Conservation (phyloP, 441 rosid genomes). For the Populus hybrid region DNA sequence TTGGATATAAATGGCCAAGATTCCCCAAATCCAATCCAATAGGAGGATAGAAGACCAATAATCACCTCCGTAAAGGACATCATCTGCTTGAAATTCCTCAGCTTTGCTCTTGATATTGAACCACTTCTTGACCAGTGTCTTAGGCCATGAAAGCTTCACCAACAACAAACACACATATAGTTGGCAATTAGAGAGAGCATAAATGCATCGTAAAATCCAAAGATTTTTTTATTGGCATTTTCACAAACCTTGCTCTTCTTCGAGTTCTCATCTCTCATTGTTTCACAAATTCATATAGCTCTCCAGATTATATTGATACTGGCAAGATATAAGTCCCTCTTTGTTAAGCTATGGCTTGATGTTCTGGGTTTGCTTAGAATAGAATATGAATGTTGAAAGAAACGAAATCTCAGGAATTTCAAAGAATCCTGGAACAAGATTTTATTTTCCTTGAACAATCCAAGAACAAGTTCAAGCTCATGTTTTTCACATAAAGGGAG, state of each 20-base stretch:
- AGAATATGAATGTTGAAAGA: conserved; percentile 20
- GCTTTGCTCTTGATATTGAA: conserved; percentile 84
- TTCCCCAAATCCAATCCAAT: conserved; percentile 14
- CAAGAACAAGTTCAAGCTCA: conserved; percentile 5
- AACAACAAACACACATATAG: conserved; percentile 13
- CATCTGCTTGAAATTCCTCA: conserved; percentile 85
- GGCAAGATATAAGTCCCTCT: conserved; percentile 4
- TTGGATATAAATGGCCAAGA: conserved; percentile 18
- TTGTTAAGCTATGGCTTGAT: conserved; percentile 2
- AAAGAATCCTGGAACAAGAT: conserved; percentile 17
- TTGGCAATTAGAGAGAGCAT: conserved; percentile 23
- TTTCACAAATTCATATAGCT: conserved; percentile 53
- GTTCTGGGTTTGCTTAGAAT: conserved; percentile 13
- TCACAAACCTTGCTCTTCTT: conserved; percentile 74
- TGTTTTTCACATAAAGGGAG: conserved; percentile 16
- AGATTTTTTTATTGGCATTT: conserved; percentile 3
- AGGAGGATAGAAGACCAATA: neutral
- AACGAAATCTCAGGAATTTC: conserved; percentile 15
- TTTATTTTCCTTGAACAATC: conserved; percentile 1
- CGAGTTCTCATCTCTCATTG: conserved; percentile 80
- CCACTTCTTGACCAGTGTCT: conserved; percentile 95
- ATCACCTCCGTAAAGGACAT: conserved; percentile 51
- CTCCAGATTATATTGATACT: conserved; percentile 14
- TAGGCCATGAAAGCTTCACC: conserved; percentile 92
- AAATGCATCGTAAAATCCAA: conserved; percentile 14